phyloP scores from a whole-genome alignment of 2,329 filamentous ascomycete genomes.

The Fusarium udum region DNA sequence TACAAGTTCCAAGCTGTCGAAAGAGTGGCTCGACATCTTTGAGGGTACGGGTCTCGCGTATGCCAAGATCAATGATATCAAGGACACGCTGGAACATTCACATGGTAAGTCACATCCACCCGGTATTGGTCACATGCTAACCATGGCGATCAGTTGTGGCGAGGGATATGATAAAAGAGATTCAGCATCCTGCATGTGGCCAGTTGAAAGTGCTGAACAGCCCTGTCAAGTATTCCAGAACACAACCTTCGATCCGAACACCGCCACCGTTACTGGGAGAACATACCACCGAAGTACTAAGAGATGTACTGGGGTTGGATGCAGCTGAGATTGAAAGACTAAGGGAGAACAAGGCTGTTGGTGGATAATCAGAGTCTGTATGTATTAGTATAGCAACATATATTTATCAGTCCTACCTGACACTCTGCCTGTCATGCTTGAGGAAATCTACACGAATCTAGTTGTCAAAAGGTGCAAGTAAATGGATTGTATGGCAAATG shows the following conservation, averaged over 20 bases:
- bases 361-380: not conserved
- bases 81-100: slow-evolving; percentile 80
- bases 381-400: not conserved
- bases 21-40: slow-evolving; percentile 84
- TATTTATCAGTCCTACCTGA: fast-evolving
- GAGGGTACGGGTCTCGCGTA: slow-evolving; percentile 90
- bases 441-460: not conserved
- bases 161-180: slow-evolving; percentile 85
- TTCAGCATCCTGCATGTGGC: slow-evolving; percentile 84
- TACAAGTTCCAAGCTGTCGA: slow-evolving; percentile 78
- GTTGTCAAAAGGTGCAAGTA: not conserved
- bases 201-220: slow-evolving; percentile 89
- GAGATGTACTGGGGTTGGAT: not conserved
- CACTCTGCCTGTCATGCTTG: fast-evolving
- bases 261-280: slow-evolving; percentile 86
- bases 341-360: fast-evolving
- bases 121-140: fast-evolving
- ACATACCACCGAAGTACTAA: slow-evolving; percentile 81
- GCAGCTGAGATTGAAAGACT: fast-evolving
- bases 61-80: slow-evolving; percentile 91
- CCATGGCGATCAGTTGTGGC: slow-evolving; percentile 52
- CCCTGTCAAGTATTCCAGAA: slow-evolving; percentile 90
- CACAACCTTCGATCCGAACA: slow-evolving; percentile 75
- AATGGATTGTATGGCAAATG: fast-evolving
- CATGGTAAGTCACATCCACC: slow-evolving; percentile 65